A percentile compares a stretch with the other conserved stretches of the same genome.
phyloP scores from a whole-genome alignment of 2,329 filamentous ascomycete genomes.

The Trichoderma koningii region DNA sequence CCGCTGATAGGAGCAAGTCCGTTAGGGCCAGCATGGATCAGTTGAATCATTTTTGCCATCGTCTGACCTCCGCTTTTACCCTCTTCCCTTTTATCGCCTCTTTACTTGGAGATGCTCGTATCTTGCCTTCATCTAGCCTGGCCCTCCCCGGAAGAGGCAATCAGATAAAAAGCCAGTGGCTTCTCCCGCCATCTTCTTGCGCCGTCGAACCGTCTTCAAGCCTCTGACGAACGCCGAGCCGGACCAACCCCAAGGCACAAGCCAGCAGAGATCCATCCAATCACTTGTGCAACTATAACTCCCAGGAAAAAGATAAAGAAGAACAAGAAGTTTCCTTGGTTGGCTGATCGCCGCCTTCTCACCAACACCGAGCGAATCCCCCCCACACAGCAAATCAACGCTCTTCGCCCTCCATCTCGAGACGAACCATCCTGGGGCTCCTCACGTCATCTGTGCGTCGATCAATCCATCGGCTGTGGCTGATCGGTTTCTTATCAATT shows the following conservation, averaged over 20 bases:
- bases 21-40: background rate
- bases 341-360: slow-evolving; percentile 7
- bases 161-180: slow-evolving; percentile 24
- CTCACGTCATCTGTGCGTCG: slow-evolving; percentile 25
- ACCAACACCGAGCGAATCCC: background rate
- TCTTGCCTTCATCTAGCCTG: background rate
- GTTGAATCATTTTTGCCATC: too few relatives aligned
- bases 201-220: slow-evolving; percentile 17
- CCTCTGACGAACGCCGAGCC: slow-evolving; percentile 20
- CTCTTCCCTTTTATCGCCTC: background rate
- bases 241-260: background rate
- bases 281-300: background rate
- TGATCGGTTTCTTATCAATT: background rate
- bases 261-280: background rate
- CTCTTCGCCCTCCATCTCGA: slow-evolving; percentile 10
- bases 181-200: background rate
- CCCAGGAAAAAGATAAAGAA: background rate
- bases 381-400: slow-evolving; percentile 6
- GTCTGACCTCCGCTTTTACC: background rate
- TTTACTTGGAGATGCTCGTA: background rate
- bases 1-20: slow-evolving; percentile 6
- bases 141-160: slow-evolving; percentile 16
- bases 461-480: background rate
- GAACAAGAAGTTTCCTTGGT: background rate
- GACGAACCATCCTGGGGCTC: slow-evolving; percentile 3